phyloP scores from a whole-genome alignment of 805 yeast species.

The Blastobotrys peoriensis region DNA sequence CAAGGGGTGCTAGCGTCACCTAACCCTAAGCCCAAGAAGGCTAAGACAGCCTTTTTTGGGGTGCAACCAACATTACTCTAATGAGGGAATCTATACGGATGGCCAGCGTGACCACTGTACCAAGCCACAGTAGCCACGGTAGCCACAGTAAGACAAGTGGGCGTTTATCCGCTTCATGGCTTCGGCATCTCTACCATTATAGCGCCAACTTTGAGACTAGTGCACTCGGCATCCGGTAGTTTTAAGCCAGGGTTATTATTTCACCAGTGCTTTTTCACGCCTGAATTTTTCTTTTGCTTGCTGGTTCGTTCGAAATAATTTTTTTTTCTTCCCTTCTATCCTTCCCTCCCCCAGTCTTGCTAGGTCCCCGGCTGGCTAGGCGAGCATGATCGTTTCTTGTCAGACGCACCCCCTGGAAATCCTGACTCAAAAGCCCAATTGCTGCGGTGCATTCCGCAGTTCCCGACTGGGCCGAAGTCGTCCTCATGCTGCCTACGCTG shows the following conservation, averaged over 20 bases:
- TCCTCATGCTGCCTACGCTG: too few species aligned
- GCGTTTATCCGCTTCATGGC: neutral
- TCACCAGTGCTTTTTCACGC: too few species aligned
- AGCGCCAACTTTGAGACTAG: too few species aligned
- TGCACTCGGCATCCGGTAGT: too few species aligned
- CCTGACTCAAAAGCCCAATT: neutral
- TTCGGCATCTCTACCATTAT: too few species aligned
- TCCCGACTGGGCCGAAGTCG: neutral
- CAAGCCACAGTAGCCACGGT: neutral
- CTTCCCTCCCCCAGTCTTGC: neutral
- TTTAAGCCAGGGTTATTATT: too few species aligned
- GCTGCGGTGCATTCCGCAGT: neutral
- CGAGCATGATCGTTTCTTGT: neutral
- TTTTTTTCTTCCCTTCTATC: neutral
- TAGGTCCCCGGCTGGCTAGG: too few species aligned
- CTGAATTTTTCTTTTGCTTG: neutral
- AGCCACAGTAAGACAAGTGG: neutral
- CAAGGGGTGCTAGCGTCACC: neutral
- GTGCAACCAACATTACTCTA: neutral
- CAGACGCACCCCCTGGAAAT: constrained; percentile 1
- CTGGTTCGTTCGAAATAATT: neutral
- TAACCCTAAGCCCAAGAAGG: neutral
- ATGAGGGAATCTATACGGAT: neutral
- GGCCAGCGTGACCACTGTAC: neutral
- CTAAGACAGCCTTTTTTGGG: neutral